These are phyloP conservation scores for Trypanosoma caninum DNA, from an alignment of 208 protist genomes.

Conservation along the genomic window DNA sequence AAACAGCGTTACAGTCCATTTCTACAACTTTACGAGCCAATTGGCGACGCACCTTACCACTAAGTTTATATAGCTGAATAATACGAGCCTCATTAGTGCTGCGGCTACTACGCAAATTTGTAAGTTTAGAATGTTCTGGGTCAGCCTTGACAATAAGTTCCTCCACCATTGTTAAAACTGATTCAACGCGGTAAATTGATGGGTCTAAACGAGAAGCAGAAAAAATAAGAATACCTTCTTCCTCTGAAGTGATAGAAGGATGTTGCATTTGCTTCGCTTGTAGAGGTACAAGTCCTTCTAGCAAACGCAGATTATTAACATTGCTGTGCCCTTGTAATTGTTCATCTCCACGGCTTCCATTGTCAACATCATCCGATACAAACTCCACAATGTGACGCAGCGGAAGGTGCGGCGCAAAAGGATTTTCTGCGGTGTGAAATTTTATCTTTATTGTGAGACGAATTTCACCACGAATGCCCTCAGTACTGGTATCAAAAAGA, in stretches of 20 bases:
- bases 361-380: not conserved
- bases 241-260: slow-evolving; percentile 72
- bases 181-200: slow-evolving; percentile 81
- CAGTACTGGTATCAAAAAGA: slow-evolving; percentile 71
- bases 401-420: slow-evolving; percentile 69
- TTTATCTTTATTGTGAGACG: slow-evolving; percentile 87
- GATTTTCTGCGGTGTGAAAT: slow-evolving; percentile 87
- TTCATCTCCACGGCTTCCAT: slow-evolving; percentile 3
- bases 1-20: slow-evolving; percentile 85
- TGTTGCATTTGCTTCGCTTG: slow-evolving; percentile 53
- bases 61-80: slow-evolving; percentile 87
- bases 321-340: not conserved
- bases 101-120: slow-evolving; percentile 76
- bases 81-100: slow-evolving; percentile 80
- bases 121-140: slow-evolving; percentile 86
- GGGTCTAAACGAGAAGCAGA: slow-evolving; percentile 82
- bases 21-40: slow-evolving; percentile 88
- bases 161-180: slow-evolving; percentile 82
- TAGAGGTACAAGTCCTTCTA: slow-evolving; percentile 50
- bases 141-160: slow-evolving; percentile 90
- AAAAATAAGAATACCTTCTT: slow-evolving; percentile 86
- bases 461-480: slow-evolving; percentile 81
- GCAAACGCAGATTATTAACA: slow-evolving; percentile 12
- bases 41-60: slow-evolving; percentile 88
- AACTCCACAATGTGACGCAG: slow-evolving; percentile 51